These are phyloP conservation scores for Oryza nivara DNA, from an alignment of 176 grass and related monocot species.

Conservation along the genomic window DNA sequence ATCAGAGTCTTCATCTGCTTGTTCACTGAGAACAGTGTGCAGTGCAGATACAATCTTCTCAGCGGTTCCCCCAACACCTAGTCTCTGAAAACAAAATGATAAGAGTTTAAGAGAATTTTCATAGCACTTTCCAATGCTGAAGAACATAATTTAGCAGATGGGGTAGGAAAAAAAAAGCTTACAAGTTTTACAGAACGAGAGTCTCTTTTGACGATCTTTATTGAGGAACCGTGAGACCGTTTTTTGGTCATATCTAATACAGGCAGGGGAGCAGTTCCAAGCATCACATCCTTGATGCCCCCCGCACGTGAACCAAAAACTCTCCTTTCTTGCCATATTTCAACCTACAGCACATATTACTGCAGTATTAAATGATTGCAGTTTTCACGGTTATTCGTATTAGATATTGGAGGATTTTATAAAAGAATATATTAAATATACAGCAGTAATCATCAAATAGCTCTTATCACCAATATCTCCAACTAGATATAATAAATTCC, in stretches of 20 bases:
- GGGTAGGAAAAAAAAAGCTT: slow-evolving; percentile 42
- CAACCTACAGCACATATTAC: slow-evolving; percentile 58
- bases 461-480: background rate
- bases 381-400: background rate
- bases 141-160: background rate
- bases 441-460: background rate
- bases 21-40: slow-evolving; percentile 68
- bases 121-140: background rate
- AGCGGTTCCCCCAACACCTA: slow-evolving; percentile 75
- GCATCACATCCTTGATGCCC: slow-evolving; percentile 83
- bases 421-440: slow-evolving; percentile 28
- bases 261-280: slow-evolving; percentile 75
- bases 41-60: slow-evolving; percentile 90
- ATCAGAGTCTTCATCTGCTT: slow-evolving; percentile 64
- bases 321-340: slow-evolving; percentile 99
- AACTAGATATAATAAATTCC: background rate
- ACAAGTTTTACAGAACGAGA: slow-evolving; percentile 85
- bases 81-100: slow-evolving; percentile 66
- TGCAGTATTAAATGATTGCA: slow-evolving; percentile 10
- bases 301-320: slow-evolving; percentile 90
- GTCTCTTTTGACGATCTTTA: slow-evolving; percentile 87
- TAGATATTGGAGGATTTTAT: background rate
- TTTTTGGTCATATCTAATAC: slow-evolving; percentile 92
- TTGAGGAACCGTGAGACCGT: slow-evolving; percentile 60
- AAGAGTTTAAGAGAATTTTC: slow-evolving; percentile 32